Base-by-base conservation (phyloP, 1,139 yeast genomes). In the Meyerozyma athensensis region DNA sequence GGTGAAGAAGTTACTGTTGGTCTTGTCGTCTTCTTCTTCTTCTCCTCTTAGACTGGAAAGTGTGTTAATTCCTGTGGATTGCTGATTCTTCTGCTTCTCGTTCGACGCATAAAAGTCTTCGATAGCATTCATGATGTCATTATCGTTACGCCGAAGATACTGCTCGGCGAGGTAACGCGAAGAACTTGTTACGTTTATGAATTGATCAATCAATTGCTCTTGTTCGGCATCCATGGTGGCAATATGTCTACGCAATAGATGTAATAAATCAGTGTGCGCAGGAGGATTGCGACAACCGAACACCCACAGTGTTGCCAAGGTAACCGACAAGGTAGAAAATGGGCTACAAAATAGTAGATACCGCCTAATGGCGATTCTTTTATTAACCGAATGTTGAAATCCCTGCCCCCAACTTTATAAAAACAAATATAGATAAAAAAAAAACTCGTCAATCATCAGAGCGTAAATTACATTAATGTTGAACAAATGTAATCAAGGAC, bases 1-100 rank as follows among this genome's bases (percentile, higher is more conserved):
- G 3, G 97, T 92, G 51, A 92, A 95, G 58, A 86, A 78, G 47
- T 87, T 81, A 47, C 81, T 76, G 45, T 79, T 78, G 13, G 81
- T 77, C 36, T 80, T 79, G 41, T 77, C 86, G 38, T 81, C 86
- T 30, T 75, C 81, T 18, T 72, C 77, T 28, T 72, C 80, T 19
- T 66, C 72, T n/a, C n/a, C n/a, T 10, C 60, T 68, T 53, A 82
- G 65, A 46, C 79, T 82, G 40, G 74, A 62, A 42, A 79, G 74
- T 7, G 80, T 70, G 33, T 61, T 59, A 12, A 70, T 50, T 4
- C 73, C 71, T 9, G 32, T 17, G 13, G 13, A 3, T 16, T 14
- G 19, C 8, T 13, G 19, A 18, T 9, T 17, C n/a, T 7, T 12
- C 9, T 12, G 7, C 21, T 37, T 42, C 34, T 45, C 43, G 34